Conservation (phyloP, 202 grass and related monocot species). For the Dendrocalamus latiflorus region DNA sequence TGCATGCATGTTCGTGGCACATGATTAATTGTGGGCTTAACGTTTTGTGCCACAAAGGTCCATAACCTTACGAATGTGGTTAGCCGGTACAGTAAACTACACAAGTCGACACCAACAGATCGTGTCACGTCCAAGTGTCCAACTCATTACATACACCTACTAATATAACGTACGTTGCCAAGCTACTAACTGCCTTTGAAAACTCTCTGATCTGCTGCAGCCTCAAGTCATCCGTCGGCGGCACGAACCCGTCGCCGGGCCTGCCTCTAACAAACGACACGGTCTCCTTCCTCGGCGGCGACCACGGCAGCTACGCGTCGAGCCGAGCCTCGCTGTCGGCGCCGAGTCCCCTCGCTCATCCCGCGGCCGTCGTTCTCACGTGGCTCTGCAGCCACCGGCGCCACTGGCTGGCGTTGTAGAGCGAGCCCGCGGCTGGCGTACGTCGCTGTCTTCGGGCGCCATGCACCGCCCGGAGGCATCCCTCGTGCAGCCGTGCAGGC, state of each 20-base stretch:
- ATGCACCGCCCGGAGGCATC: no score
- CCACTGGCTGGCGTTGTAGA: neutral
- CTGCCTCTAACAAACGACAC: slow-evolving; percentile 56
- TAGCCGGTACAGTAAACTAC: neutral
- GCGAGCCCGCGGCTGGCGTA: neutral
- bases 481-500: neutral
- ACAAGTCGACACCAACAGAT: neutral
- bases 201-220: slow-evolving; percentile 26
- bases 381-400: slow-evolving; percentile 11
- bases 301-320: neutral
- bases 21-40: neutral
- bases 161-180: neutral
- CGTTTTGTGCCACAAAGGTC: neutral
- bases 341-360: neutral
- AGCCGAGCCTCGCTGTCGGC: neutral
- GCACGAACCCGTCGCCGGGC: slow-evolving; percentile 14
- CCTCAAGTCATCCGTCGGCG: slow-evolving; percentile 52
- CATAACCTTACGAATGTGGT: neutral
- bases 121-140: neutral
- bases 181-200: neutral
- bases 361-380: neutral
- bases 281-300: slow-evolving; percentile 33
- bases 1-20: no score
- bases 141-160: neutral
- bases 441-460: neutral